Percentiles rank a stretch among this genome's conserved stretches.
Conservation (phyloP, 2,329 filamentous ascomycete genomes). For the Zymoseptoria tritici region DNA sequence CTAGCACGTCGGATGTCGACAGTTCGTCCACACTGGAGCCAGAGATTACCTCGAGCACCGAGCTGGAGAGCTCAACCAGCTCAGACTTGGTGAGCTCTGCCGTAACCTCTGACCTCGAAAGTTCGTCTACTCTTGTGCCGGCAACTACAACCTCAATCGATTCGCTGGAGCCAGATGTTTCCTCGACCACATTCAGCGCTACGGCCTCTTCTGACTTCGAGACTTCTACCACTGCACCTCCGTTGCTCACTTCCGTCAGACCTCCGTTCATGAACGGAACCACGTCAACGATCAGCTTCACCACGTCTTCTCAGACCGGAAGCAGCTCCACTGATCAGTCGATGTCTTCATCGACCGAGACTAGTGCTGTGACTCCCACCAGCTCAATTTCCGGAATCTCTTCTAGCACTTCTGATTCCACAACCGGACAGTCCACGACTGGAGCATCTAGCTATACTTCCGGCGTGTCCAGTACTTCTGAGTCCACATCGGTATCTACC, state of each 20-base stretch:
- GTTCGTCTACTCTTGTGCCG: neutral
- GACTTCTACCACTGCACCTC: neutral
- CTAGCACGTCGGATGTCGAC: slow-evolving; percentile 1
- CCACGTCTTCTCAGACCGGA: neutral
- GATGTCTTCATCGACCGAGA: no score
- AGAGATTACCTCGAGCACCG: neutral
- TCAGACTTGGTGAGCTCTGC: no score
- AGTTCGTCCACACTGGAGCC: neutral
- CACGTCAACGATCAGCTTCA: slow-evolving; percentile 19
- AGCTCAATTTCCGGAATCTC: neutral
- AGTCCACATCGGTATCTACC: no score
- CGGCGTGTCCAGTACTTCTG: no score
- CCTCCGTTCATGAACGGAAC: neutral
- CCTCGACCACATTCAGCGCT: no score
- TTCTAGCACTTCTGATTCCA: neutral
- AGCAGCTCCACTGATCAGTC: no score
- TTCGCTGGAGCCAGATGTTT: neutral
- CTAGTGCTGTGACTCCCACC: no score
- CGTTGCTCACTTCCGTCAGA: no score
- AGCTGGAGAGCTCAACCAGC: neutral
- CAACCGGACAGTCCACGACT: neutral
- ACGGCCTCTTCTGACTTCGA: neutral
- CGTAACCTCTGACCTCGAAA: neutral
- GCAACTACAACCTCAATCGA: neutral
- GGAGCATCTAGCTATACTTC: no score